These are phyloP conservation scores for Trametes sp. DNA, from an alignment of 1,284 basidiomycete genomes.

Conservation along the genomic window DNA sequence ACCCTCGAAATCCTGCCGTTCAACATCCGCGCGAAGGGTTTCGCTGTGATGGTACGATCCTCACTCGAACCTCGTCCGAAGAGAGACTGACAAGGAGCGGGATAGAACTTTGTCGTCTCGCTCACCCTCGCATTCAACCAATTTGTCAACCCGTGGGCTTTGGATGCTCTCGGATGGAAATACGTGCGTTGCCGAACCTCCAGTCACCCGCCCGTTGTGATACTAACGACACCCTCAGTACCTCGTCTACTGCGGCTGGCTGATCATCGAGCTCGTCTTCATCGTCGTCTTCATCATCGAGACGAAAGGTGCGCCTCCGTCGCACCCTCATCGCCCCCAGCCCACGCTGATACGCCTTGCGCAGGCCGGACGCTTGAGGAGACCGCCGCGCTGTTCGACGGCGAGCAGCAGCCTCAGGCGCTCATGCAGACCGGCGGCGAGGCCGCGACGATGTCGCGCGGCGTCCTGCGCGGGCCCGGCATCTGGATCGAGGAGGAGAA, in stretches of 20 bases:
- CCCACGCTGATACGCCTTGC: neutral
- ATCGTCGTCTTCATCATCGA: constrained; percentile 65
- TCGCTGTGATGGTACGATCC: constrained; percentile 64
- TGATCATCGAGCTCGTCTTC: constrained; percentile 64
- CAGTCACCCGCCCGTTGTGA: constrained; percentile 19
- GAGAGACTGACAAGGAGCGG: constrained; percentile 1
- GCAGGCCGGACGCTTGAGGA: constrained; percentile 70
- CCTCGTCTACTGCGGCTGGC: constrained; percentile 67
- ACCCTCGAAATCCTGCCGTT: constrained; percentile 75
- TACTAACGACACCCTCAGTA: constrained; percentile 45
- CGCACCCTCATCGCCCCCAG: neutral
- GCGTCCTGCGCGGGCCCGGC: constrained; percentile 18
- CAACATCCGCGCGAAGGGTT: constrained; percentile 71
- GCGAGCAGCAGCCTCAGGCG: constrained; percentile 54
- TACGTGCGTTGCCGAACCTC: constrained; percentile 48
- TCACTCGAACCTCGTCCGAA: neutral
- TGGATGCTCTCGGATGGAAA: constrained; percentile 71
- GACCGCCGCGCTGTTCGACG: constrained; percentile 70
- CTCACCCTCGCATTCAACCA: constrained; percentile 72
- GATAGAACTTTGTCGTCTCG: constrained; percentile 64
- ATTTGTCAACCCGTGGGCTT: constrained; percentile 76
- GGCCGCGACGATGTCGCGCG: constrained; percentile 54
- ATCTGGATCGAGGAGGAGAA: constrained; percentile 33
- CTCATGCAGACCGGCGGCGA: constrained; percentile 57
- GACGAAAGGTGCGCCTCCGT: constrained; percentile 46